phyloP scores from a whole-genome alignment of 805 yeast species.

The Wilhelminamyces savonicus region DNA sequence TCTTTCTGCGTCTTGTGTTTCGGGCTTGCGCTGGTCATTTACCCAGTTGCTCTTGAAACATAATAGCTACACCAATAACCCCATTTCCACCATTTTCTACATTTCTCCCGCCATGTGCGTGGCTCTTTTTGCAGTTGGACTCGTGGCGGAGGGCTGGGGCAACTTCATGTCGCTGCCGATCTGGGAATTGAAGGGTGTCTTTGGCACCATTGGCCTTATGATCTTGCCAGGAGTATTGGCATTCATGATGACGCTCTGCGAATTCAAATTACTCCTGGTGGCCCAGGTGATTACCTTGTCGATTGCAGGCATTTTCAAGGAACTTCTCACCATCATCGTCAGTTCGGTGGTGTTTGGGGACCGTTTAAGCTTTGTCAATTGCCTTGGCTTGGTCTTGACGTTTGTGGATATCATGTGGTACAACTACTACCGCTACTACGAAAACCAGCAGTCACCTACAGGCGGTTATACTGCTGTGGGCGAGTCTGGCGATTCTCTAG shows the following conservation, averaged over 20 bases:
- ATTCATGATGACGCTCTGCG: slow-evolving; percentile 83
- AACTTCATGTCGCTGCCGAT: slow-evolving; percentile 48
- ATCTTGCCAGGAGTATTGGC: slow-evolving; percentile 82
- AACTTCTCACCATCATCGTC: slow-evolving; percentile 72
- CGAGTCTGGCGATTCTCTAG: slow-evolving; percentile 1
- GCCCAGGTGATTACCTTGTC: slow-evolving; percentile 83
- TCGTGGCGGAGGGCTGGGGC: slow-evolving; percentile 61
- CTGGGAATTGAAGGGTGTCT: slow-evolving; percentile 59
- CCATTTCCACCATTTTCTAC: slow-evolving; percentile 77
- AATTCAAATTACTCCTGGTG: slow-evolving; percentile 72
- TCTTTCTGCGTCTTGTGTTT: slow-evolving; percentile 67
- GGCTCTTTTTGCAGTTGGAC: slow-evolving; percentile 55
- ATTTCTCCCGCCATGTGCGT: slow-evolving; percentile 80
- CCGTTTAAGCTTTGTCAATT: slow-evolving; percentile 56
- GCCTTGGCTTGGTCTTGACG: slow-evolving; percentile 69
- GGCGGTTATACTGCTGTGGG: slow-evolving; percentile 5
- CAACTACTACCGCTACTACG: slow-evolving; percentile 53
- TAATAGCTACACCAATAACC: slow-evolving; percentile 57
- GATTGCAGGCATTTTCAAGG: slow-evolving; percentile 91
- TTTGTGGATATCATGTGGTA: slow-evolving; percentile 78
- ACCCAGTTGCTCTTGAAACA: slow-evolving; percentile 74
- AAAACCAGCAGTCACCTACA: slow-evolving; percentile 9
- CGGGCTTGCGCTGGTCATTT: slow-evolving; percentile 93
- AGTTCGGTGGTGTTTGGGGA: slow-evolving; percentile 73
- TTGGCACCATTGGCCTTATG: slow-evolving; percentile 51